Conservation (phyloP, 257 asterid genomes). For the Solanum paucissectum region DNA sequence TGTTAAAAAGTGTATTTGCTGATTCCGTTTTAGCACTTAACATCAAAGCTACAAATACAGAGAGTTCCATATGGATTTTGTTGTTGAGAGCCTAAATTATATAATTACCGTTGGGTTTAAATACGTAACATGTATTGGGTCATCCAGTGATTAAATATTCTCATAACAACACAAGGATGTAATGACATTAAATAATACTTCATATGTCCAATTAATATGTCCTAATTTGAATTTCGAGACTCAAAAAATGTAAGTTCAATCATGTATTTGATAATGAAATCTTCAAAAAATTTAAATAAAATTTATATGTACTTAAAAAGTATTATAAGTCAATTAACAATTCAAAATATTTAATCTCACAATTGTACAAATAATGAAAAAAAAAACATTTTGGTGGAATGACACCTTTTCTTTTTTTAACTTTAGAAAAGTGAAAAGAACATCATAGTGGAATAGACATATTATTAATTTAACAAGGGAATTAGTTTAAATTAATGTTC, state of each 20-base stretch:
- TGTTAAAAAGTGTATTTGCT: background rate
- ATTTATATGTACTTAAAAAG: too few species aligned
- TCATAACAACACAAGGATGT: background rate
- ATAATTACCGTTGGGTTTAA: background rate
- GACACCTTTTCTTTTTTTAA: background rate
- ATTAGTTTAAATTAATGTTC: background rate
- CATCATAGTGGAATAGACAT: background rate
- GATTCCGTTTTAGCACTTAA: background rate
- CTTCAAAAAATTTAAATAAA: too few species aligned
- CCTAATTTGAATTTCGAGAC: rapidly evolving
- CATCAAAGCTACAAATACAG: background rate
- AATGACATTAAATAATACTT: background rate
- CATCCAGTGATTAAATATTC: background rate
- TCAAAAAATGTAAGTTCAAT: too few species aligned
- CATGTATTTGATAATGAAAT: too few species aligned
- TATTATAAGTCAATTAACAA: too few species aligned
- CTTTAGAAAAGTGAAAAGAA: background rate
- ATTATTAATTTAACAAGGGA: background rate
- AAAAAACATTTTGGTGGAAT: background rate
- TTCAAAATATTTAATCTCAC: too few species aligned
- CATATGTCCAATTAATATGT: too few species aligned
- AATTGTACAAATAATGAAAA: background rate
- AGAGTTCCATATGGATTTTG: background rate
- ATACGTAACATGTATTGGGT: background rate
- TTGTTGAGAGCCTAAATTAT: background rate